phyloP scores from a whole-genome alignment of 495 filamentous ascomycete species.

The Cetradonia linearis region DNA sequence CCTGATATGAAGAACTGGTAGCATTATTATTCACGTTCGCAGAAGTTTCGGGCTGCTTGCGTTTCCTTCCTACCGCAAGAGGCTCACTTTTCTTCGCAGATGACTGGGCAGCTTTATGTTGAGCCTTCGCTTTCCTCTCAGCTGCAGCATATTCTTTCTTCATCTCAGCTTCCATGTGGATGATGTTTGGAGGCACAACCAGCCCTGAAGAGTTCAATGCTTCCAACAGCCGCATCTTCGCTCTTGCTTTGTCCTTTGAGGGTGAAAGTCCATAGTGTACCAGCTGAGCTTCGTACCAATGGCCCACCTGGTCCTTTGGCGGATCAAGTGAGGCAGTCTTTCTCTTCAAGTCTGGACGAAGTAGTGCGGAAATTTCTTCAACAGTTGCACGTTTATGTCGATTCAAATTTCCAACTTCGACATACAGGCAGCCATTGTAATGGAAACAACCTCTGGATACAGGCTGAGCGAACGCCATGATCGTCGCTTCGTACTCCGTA shows the following conservation, averaged over 20 bases:
- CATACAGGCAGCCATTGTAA: conserved; percentile 38
- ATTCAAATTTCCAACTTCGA: conserved; percentile 37
- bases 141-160: conserved; percentile 43
- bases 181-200: conserved; percentile 34
- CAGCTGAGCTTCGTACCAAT: conserved; percentile 50
- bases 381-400: conserved; percentile 41
- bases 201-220: conserved; percentile 38
- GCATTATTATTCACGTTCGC: too few relatives aligned
- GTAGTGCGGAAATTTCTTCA: conserved; percentile 38
- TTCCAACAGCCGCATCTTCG: conserved; percentile 46
- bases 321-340: conserved; percentile 20
- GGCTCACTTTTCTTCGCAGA: background rate
- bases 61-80: conserved; percentile 17
- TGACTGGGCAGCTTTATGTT: conserved; percentile 19
- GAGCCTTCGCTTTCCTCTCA: conserved; percentile 37
- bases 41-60: conserved; percentile 16
- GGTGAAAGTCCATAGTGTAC: conserved; percentile 46
- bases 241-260: conserved; percentile 44
- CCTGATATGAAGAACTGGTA: background rate
- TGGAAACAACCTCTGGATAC: conserved; percentile 26
- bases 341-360: conserved; percentile 28
- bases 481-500: too few relatives aligned
- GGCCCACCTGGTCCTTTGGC: conserved; percentile 39
- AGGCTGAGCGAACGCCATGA: conserved; percentile 29
- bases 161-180: conserved; percentile 39